Conservation (phyloP, 2,329 filamentous ascomycete genomes). For the Fragosphaeria purpurea region DNA sequence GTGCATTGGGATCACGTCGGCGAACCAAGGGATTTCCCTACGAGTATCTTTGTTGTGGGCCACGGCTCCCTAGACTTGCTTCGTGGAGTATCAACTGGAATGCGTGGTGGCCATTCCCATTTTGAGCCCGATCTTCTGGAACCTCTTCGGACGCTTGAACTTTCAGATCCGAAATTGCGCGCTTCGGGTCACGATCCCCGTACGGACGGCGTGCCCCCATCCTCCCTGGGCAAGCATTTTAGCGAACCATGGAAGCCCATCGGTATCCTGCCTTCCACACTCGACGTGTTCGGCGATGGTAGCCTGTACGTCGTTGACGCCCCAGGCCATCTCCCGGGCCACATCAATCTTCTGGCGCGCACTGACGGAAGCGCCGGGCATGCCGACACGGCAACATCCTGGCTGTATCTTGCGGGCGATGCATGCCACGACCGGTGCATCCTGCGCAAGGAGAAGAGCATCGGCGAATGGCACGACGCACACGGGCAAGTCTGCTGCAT, state of each 20-base stretch:
- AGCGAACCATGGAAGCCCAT: constrained; percentile 28
- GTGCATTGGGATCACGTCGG: constrained; percentile 50
- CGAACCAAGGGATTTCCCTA: constrained; percentile 40
- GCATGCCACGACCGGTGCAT: constrained; percentile 43
- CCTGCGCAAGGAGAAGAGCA: constrained; percentile 25
- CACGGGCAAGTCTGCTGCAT: not conserved
- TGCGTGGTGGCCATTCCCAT: too few species aligned
- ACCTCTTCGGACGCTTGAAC: not conserved
- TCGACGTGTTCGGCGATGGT: constrained; percentile 38
- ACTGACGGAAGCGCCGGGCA: too few species aligned
- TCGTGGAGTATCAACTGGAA: not conserved
- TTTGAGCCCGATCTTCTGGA: not conserved
- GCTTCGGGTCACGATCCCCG: too few species aligned
- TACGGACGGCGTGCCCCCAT: too few species aligned
- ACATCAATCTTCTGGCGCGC: constrained; percentile 34
- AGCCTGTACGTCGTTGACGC: constrained; percentile 36
- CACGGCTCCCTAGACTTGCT: not conserved
- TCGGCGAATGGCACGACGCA: not conserved
- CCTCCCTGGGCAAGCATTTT: too few species aligned
- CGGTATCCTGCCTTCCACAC: constrained; percentile 30
- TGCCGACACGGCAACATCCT: constrained; percentile 27
- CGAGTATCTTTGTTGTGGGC: constrained; percentile 40
- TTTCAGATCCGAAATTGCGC: not conserved
- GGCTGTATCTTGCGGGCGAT: constrained; percentile 42
- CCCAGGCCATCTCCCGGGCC: constrained; percentile 41